Evolutionary conservation across 495 filamentous ascomycete genomes (phyloP).

Genomic region (Hypomontagnella monticulosa): DNA sequence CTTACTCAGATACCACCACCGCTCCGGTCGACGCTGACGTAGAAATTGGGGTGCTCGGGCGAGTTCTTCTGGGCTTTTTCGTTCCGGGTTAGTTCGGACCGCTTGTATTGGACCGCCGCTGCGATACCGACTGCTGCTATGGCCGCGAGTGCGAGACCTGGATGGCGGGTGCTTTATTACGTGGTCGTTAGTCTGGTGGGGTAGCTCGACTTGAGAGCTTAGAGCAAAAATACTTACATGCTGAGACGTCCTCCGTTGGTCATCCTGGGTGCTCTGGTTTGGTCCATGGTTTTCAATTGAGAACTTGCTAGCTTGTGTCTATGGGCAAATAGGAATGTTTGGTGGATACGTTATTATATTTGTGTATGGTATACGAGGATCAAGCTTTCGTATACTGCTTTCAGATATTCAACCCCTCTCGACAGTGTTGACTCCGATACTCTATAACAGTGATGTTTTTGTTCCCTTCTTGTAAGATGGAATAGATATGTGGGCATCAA

Average conservation of each 20-base stretch:
- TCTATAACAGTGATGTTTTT: neutral
- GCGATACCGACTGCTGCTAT: conserved; percentile 43
- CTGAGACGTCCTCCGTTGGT: conserved; percentile 20
- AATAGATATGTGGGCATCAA: neutral
- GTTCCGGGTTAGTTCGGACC: conserved; percentile 49
- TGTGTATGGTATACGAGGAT: too few relatives aligned
- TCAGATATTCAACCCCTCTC: neutral
- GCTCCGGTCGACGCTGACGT: conserved; percentile 60
- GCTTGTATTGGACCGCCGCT: conserved; percentile 48
- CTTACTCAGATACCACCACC: conserved; percentile 53
- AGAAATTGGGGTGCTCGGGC: conserved; percentile 41
- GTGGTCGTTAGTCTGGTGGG: conserved; percentile 9
- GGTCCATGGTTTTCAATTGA: conserved; percentile 23
- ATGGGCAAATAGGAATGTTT: too few relatives aligned
- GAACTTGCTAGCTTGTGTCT: neutral
- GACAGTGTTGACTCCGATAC: neutral
- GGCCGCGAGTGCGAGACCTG: conserved; percentile 43
- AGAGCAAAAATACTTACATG: conserved; percentile 31
- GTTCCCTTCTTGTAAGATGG: too few relatives aligned
- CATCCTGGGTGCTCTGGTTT: conserved; percentile 26
- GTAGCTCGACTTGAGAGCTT: neutral
- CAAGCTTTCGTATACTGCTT: too few relatives aligned
- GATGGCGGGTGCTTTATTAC: conserved; percentile 44
- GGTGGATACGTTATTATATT: too few relatives aligned
- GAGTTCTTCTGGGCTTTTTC: conserved; percentile 52